Base-by-base conservation (phyloP, 1,139 yeast genomes). In the Taphrina flavorubra region DNA sequence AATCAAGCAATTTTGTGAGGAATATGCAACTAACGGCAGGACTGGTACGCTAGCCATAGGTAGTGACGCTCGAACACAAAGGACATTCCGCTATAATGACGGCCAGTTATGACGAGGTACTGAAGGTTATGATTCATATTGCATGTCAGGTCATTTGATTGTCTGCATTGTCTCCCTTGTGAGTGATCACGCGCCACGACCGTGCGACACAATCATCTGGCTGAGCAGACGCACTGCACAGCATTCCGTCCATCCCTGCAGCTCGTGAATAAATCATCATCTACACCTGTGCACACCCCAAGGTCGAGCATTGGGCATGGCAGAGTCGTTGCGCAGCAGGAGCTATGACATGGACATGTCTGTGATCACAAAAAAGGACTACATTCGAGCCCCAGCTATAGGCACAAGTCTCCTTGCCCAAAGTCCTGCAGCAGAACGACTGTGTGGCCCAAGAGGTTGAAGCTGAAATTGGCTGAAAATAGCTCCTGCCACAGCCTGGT, bases 11-110 rank as follows among this genome's bases (percentile, higher is more conserved):
- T 16, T 62, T 62, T 51, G 65, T 62, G 16, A 55, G 65, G 16
- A 44, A 51, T 1, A 39, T 62, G 65, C 65, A 62, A 37, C 51
- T 62, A 5, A 16, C 51, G 14, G 59, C 65, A 6, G 65, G 65
- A n/a, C 57, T 60, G 11, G 65, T 42, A 10, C 56, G 65, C 7
- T 49, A 20, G 36, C 42, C 6, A 49, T 34, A 8, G 20, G 11
- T n/a, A 46, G 18, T 10, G n/a, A 46, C 16, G 18, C 51, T 13
- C n/a, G 18, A n/a, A 46, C 11, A 25, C 31, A 25, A 25, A 25
- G 31, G 31, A 25, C 31, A 25, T 25, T 25, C 31, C 31, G 4
- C 31, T 2, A 25, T 25, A 4, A 25, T 25, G 31, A 25, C 31
- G 31, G 4, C 4, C 2, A 25, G 4, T 25, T 25, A 25, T 25